Evolutionary conservation across 352 stramenopile genomes (phyloP), one percentile per base, ranked within the genome.

Genomic region (Thraustochytrium aureum): DNA sequence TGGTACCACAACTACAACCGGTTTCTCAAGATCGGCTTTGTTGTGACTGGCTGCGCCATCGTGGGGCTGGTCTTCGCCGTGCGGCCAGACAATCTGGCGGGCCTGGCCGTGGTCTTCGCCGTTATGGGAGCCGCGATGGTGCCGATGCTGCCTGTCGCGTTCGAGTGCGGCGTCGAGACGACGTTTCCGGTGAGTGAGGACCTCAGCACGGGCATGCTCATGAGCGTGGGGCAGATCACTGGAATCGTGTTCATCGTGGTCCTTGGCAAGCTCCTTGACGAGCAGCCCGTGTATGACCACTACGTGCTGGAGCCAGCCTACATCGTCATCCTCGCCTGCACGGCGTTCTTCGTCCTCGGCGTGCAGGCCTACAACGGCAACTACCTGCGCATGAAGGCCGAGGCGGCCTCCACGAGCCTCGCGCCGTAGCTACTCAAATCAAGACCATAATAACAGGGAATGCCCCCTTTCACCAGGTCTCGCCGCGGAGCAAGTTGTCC

Each of bases 131-230:
- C 84, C 14, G 30, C 43, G 32, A 84, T 86, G 47, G n/a, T 86
- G 30, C 83, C 83, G 17, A 59, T 86, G 0, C 52, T 86, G n/a
- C 83, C 83, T 5, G 61, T 86, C 14, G 42, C 62, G 5, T 75
- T 86, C 41, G 61, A 86, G 69, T 75, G 47, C 61, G 83, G 64
- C 20, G 83, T 83, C 3, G 83, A 86, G 82, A 72, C 37, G 20
- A 86, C 83, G 12, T 86, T 76, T 42, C 83, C 83, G 20, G 38
- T 86, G 0, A 64, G 32, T 20, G 83, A 86, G 65, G 83, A 86
- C 35, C 26, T 83, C 12, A 69, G 35, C 7, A 66, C 83, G 20
- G 83, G 73, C 2, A 26, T 84, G 12, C 50, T 86, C 4, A 75
- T 86, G 74, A 84, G 59, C 38, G 61, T 35, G 14, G 82, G 82